Percentiles rank a stretch among this genome's conserved stretches.
phyloP scores from a whole-genome alignment of 192 early-diverging fungal genomes.

The Backusella australiensis region DNA sequence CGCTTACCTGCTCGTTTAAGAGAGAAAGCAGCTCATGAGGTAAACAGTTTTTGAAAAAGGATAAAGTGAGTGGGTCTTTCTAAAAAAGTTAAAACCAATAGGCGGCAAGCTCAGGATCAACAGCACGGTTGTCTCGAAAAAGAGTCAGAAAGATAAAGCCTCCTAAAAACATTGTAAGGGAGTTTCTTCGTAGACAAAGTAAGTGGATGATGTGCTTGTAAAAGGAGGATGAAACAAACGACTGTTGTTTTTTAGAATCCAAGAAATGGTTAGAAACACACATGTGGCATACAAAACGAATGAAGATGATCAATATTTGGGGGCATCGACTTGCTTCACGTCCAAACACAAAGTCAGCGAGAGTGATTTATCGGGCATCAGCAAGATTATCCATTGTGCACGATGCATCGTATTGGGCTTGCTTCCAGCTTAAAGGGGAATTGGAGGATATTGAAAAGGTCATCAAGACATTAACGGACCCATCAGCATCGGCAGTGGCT shows the following conservation, averaged over 20 bases:
- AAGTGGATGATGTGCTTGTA: neutral
- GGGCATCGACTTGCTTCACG: conserved; percentile 75
- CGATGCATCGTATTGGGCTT: conserved; percentile 81
- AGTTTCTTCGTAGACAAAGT: conserved; percentile 12
- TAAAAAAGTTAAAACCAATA: neutral
- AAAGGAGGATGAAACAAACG: neutral
- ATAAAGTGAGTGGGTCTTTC: neutral
- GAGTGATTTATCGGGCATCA: conserved; percentile 72
- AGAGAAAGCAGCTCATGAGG: conserved; percentile 74
- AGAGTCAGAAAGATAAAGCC: conserved; percentile 8
- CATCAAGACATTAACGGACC: conserved; percentile 61
- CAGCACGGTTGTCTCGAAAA: neutral
- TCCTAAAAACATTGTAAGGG: neutral
- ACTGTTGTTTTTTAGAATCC: neutral
- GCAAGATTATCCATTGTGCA: conserved; percentile 75
- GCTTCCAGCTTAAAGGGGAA: conserved; percentile 68
- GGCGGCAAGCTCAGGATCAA: neutral
- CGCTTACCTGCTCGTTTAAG: conserved; percentile 82
- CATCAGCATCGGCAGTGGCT: conserved; percentile 46
- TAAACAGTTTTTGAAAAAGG: conserved; percentile 1
- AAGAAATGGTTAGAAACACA: conserved; percentile 96
- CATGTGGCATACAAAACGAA: conserved; percentile 97
- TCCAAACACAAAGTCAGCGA: conserved; percentile 83
- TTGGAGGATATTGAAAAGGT: conserved; percentile 43
- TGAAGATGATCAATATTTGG: conserved; percentile 91